These are phyloP conservation scores for Penicillium verrucosum DNA, from an alignment of 2,329 filamentous ascomycete genomes.

Conservation along the genomic window DNA sequence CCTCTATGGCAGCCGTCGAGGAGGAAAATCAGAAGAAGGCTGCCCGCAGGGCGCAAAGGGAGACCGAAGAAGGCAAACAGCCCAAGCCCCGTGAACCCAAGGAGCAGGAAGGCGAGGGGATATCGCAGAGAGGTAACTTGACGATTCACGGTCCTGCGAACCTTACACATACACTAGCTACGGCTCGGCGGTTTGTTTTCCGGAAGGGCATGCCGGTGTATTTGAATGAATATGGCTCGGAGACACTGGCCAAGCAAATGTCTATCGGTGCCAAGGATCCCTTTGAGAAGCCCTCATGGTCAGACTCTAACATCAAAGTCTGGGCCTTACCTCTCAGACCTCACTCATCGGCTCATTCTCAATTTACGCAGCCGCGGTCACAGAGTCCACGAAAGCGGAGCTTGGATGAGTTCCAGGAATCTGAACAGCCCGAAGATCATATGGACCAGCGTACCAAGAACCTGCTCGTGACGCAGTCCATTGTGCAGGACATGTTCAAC, in stretches of 20 bases:
- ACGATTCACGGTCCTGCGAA: constrained; percentile 80
- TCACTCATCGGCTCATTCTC: constrained; percentile 14
- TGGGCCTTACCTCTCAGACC: constrained; percentile 70
- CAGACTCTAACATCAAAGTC: constrained; percentile 73
- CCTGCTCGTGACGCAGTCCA: constrained; percentile 54
- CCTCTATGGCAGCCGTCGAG: constrained; percentile 42
- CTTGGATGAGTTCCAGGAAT: constrained; percentile 48
- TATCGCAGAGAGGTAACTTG: constrained; percentile 42
- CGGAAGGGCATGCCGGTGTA: constrained; percentile 74
- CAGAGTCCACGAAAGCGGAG: constrained; percentile 47
- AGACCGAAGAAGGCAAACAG: constrained; percentile 9
- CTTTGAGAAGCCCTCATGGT: constrained; percentile 61
- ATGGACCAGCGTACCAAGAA: constrained; percentile 35
- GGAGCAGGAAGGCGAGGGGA: constrained; percentile 19
- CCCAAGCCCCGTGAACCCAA: constrained; percentile 12
- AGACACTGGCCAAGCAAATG: constrained; percentile 26
- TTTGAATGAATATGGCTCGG: constrained; percentile 62
- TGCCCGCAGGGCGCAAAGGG: constrained; percentile 1
- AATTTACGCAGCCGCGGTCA: constrained; percentile 22
- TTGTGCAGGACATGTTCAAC: constrained; percentile 76
- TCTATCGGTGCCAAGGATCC: constrained; percentile 19
- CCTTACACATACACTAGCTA: constrained; percentile 74
- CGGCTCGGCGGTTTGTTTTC: constrained; percentile 79
- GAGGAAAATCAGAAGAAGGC: constrained; percentile 45
- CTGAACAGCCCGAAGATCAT: constrained; percentile 2